phyloP scores from a whole-genome alignment of 2,329 filamentous ascomycete genomes.

The Calonectria pteridis region DNA sequence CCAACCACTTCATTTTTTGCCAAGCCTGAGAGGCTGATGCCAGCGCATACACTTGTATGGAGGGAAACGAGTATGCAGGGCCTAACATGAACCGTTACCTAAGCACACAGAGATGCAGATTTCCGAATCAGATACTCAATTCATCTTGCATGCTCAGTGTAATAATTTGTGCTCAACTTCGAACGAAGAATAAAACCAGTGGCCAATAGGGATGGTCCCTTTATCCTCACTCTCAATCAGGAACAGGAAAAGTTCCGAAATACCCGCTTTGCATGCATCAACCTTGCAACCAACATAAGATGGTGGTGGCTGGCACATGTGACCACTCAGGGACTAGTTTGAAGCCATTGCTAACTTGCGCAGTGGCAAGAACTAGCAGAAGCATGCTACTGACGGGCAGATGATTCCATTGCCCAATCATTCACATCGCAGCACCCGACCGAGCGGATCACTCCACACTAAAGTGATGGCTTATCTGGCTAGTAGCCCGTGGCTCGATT shows the following conservation, averaged over 20 bases:
- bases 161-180: background rate
- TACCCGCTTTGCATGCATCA: background rate
- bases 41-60: background rate
- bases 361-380: background rate
- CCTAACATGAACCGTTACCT: background rate
- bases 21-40: background rate
- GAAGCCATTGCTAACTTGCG: background rate
- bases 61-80: background rate
- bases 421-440: no score
- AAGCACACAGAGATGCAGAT: background rate
- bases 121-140: no score
- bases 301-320: background rate
- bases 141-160: background rate
- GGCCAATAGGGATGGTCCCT: background rate
- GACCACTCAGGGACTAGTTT: background rate
- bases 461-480: background rate
- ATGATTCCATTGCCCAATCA: background rate
- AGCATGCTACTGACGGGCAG: background rate
- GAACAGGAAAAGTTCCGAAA: background rate
- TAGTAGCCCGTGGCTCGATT: background rate
- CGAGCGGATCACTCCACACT: background rate
- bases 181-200: background rate
- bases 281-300: background rate
- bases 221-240: background rate
- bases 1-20: background rate